Conservation (phyloP, 2,329 filamentous ascomycete genomes). For the Tolypocladium album region DNA sequence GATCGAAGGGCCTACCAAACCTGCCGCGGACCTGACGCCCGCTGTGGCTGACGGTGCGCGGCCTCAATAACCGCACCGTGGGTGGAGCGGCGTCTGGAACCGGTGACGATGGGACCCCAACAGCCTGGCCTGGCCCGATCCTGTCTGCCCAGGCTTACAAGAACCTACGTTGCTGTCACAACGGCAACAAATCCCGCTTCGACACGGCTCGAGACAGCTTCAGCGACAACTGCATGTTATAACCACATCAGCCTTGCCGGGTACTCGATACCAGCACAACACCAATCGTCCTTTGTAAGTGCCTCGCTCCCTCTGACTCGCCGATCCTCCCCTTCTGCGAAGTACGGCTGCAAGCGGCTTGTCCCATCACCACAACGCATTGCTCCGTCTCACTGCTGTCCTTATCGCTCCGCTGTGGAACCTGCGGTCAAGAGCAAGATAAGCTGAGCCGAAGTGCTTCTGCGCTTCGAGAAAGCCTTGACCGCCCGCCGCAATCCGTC, state of each 20-base stretch:
- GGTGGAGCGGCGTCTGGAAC: constrained; percentile 2
- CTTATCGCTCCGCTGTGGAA: background rate
- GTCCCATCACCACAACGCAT: background rate
- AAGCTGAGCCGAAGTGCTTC: background rate
- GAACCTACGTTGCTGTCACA: constrained; percentile 4
- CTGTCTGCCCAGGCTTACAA: constrained; percentile 1
- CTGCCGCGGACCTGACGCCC: background rate
- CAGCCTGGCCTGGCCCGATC: background rate
- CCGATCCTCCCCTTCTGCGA: background rate
- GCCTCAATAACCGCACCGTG: constrained; percentile 1
- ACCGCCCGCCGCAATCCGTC: background rate
- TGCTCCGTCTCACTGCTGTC: background rate
- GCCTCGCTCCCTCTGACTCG: background rate
- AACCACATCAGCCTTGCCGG: background rate
- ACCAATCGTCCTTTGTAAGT: constrained; percentile 1
- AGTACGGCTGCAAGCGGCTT: background rate
- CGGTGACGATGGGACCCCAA: constrained; percentile 1
- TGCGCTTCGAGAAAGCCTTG: background rate
- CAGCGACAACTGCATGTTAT: constrained; percentile 1
- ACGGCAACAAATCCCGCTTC: background rate
- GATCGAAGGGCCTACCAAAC: background rate
- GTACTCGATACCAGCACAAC: constrained; percentile 1
- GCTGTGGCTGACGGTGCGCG: background rate
- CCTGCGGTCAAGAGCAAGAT: background rate
- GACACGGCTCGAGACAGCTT: background rate